Evolutionary conservation across 257 asterid genomes (phyloP).

Genomic region (Solanum bulbocastanum): DNA sequence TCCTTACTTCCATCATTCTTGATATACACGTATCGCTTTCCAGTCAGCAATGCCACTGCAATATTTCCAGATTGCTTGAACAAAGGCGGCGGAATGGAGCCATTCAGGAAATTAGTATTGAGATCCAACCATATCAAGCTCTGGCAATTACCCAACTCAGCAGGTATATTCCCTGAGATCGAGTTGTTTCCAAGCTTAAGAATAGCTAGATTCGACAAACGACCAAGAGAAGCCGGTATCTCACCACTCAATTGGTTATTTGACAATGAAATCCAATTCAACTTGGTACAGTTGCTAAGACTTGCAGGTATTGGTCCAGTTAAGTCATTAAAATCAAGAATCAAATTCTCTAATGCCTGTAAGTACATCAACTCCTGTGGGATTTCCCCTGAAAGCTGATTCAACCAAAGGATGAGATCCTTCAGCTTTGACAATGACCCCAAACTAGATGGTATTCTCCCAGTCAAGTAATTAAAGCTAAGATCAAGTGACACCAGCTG

Average conservation of each 20-base stretch:
- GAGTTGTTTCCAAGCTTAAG: conserved; percentile 80
- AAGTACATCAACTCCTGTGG: conserved; percentile 63
- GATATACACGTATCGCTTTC: conserved; percentile 57
- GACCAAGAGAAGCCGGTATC: conserved; percentile 70
- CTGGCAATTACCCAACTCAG: conserved; percentile 72
- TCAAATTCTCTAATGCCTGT: conserved; percentile 61
- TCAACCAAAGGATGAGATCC: conserved; percentile 73
- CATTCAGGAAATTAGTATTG: conserved; percentile 57
- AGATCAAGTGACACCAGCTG: conserved; percentile 80
- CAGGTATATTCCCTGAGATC: conserved; percentile 60
- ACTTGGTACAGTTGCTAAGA: conserved; percentile 66
- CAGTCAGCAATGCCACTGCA: conserved; percentile 47
- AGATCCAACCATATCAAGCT: conserved; percentile 95
- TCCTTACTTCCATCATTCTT: conserved; percentile 71
- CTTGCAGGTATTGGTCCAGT: conserved; percentile 61
- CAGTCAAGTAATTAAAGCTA: conserved; percentile 62
- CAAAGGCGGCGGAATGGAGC: conserved; percentile 60
- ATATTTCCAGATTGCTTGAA: conserved; percentile 85
- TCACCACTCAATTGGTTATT: conserved; percentile 58
- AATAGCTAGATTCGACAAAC: conserved; percentile 56
- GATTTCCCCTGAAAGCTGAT: conserved; percentile 75
- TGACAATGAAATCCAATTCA: conserved; percentile 92
- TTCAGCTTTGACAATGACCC: conserved; percentile 48
- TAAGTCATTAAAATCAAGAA: conserved; percentile 84
- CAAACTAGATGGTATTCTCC: conserved; percentile 58